Base-by-base conservation (phyloP, 1,284 basidiomycete genomes). In the Sparassis latifolia region DNA sequence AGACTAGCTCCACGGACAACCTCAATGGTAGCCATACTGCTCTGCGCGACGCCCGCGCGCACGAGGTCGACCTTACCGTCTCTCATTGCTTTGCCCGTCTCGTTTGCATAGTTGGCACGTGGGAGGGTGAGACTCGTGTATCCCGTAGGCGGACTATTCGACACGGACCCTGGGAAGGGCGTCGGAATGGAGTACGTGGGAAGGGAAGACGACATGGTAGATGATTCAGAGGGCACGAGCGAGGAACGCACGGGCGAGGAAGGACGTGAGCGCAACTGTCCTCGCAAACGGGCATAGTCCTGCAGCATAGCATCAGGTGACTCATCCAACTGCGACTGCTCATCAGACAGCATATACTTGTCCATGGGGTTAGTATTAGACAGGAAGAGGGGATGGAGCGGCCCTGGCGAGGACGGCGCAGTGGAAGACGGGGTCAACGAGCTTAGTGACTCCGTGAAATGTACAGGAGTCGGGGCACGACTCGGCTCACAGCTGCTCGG, bases 11-110 rank as follows among this genome's bases (percentile, higher is more conserved):
- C 84, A 37, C 75, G 73, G n/a, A 86, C 80, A 43, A 91, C 78
- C 52, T 90, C 88, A 50, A 93, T 80, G 42, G 82, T 89, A 6
- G 86, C 85, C 91, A 95, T 93, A 10, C 86, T 89, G 9, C 82
- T 84, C 62, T 90, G 86, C 2, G 89, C 89, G 10, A 89, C 71
- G 3, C 90, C 89, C 29, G 81, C 77, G 12, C 77, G 75, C 3
- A 87, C 84, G 42, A 90, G 70, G 66, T 93, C 87, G 20, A 91
- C 68, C 52, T 74, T 71, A 33, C 82, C 77, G 51, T 71, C 59
- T 52, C 62, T 29, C 58, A 69, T 54, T 2, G 60, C 54, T 58
- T 67, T 65, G 33, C 73, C 64, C 43, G 69, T 65, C 29, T 64
- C 60, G 4, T 72, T 72, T 30, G 63, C 65, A 62, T 75, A 65